Evolutionary conservation across 2,329 filamentous ascomycete genomes (phyloP).

Genomic region (Beauveria sp.): DNA sequence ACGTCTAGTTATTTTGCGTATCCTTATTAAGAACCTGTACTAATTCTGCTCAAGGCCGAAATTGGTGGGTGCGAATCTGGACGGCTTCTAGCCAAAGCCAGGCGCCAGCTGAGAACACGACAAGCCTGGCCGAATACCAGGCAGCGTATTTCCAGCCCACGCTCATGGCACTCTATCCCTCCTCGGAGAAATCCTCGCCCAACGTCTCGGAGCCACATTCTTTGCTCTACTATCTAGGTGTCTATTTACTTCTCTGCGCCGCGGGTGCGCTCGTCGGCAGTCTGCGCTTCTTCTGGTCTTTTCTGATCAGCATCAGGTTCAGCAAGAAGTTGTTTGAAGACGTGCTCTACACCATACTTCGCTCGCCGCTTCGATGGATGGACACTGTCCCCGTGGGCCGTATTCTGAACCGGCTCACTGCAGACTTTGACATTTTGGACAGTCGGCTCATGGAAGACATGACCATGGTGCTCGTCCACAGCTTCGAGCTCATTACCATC

Average conservation of each 20-base stretch:
- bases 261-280: conserved; percentile 52
- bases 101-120: neutral
- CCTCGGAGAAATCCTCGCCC: neutral
- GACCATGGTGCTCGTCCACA: conserved; percentile 48
- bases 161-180: neutral
- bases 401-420: conserved; percentile 69
- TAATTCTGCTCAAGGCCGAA: conserved; percentile 28
- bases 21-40: neutral
- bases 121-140: neutral
- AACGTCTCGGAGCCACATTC: conserved; percentile 23
- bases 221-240: conserved; percentile 54
- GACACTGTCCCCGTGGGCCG: conserved; percentile 73
- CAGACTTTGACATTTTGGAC: conserved; percentile 70
- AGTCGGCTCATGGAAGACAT: conserved; percentile 57
- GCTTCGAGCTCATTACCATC: conserved; percentile 56
- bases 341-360: conserved; percentile 59
- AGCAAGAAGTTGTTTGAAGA: conserved; percentile 59
- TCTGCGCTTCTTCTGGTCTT: conserved; percentile 55
- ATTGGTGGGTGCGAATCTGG: conserved; percentile 60
- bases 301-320: conserved; percentile 57
- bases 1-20: neutral
- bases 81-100: conserved; percentile 40
- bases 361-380: conserved; percentile 69
- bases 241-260: conserved; percentile 58
- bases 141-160: conserved; percentile 19